Conservation (phyloP, 306 rosid genomes). For the Cicer bijugum region DNA sequence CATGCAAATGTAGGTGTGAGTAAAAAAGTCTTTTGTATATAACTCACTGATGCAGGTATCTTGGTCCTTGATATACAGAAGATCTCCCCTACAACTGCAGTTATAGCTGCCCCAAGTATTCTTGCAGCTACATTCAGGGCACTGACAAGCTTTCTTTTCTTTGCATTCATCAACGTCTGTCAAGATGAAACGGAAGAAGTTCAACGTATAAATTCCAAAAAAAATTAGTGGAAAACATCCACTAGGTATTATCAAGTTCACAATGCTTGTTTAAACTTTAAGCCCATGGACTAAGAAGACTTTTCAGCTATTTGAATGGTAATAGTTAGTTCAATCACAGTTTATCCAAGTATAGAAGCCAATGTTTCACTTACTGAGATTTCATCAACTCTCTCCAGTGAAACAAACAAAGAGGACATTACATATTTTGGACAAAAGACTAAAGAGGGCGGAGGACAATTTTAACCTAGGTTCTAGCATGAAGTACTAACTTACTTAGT, state of each 20-base stretch:
- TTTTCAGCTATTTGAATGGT: slow-evolving; percentile 10
- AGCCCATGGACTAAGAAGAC: slow-evolving; percentile 12
- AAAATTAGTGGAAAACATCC: slow-evolving; percentile 12
- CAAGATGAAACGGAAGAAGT: slow-evolving; percentile 20
- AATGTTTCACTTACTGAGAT: slow-evolving; percentile 10
- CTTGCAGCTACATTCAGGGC: slow-evolving; percentile 87
- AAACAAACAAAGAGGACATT: slow-evolving; percentile 10
- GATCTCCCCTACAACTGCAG: slow-evolving; percentile 78
- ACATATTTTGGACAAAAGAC: slow-evolving; percentile 2
- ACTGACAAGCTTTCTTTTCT: slow-evolving; percentile 86
- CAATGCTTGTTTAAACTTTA: slow-evolving; percentile 23
- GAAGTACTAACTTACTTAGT: background rate
- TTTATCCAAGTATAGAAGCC: slow-evolving; percentile 29
- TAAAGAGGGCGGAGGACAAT: slow-evolving; percentile 8
- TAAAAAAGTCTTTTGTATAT: slow-evolving; percentile 25
- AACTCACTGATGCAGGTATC: slow-evolving; percentile 94
- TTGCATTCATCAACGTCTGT: slow-evolving; percentile 87
- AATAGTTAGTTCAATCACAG: slow-evolving; percentile 15
- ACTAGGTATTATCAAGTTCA: slow-evolving; percentile 18
- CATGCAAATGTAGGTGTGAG: slow-evolving; percentile 7
- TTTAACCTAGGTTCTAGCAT: slow-evolving; percentile 18
- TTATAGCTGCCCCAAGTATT: slow-evolving; percentile 92
- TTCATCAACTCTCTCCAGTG: background rate
- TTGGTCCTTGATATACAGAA: slow-evolving; percentile 81
- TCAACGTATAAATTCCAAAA: slow-evolving; percentile 23